These are phyloP conservation scores for Pseudozyma sp. DNA, from an alignment of 1,284 basidiomycete species.

Conservation along the genomic window DNA sequence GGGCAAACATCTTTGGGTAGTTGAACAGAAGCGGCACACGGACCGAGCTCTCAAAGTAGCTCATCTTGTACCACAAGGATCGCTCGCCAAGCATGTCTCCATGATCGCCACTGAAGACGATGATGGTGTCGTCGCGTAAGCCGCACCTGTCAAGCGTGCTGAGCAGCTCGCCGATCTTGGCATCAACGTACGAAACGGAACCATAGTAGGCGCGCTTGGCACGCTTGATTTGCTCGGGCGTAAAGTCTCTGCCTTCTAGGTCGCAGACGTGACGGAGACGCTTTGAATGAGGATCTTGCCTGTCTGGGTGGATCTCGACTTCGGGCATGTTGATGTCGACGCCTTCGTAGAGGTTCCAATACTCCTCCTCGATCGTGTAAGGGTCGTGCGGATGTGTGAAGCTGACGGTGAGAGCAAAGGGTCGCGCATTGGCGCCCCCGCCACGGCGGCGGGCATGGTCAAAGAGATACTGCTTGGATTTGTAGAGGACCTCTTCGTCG, in stretches of 20 bases:
- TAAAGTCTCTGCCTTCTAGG: slow-evolving; percentile 34
- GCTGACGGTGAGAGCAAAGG: slow-evolving; percentile 38
- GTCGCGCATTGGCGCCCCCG: slow-evolving; percentile 11
- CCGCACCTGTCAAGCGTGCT: slow-evolving; percentile 33
- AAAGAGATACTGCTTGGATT: slow-evolving; percentile 38
- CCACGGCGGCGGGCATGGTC: slow-evolving; percentile 25
- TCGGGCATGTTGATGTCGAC: slow-evolving; percentile 45
- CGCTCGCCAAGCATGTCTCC: slow-evolving; percentile 45
- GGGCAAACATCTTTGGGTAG: slow-evolving; percentile 34
- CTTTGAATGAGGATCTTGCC: slow-evolving; percentile 39
- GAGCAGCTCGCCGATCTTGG: slow-evolving; percentile 38
- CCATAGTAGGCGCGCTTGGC: slow-evolving; percentile 44
- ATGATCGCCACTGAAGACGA: slow-evolving; percentile 43
- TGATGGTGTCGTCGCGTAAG: slow-evolving; percentile 34
- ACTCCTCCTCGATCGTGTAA: slow-evolving; percentile 43
- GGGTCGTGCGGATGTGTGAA: slow-evolving; percentile 45
- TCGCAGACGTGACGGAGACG: slow-evolving; percentile 43
- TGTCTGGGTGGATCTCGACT: slow-evolving; percentile 34
- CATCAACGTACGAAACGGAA: slow-evolving; percentile 38
- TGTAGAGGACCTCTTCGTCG: slow-evolving; percentile 44
- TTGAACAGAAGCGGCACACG: slow-evolving; percentile 42
- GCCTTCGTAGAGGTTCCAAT: slow-evolving; percentile 35
- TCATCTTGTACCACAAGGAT: slow-evolving; percentile 46
- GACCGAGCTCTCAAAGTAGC: slow-evolving; percentile 47
- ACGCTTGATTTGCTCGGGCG: slow-evolving; percentile 40